These are phyloP conservation scores for Leccinum boreale DNA, from an alignment of 768 basidiomycete genomes.

Conservation along the genomic window DNA sequence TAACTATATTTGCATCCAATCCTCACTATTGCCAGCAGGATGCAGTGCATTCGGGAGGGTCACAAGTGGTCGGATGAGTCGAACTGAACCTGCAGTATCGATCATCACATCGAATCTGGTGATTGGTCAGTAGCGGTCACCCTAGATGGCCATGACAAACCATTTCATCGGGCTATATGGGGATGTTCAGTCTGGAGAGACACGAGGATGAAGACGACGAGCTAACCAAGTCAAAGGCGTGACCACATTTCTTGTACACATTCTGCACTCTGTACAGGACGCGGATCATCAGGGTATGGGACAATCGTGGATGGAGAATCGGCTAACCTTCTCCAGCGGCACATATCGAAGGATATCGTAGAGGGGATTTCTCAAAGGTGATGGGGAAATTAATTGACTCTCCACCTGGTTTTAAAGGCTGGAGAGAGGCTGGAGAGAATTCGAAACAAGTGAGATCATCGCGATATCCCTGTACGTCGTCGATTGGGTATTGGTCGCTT, in stretches of 20 bases:
- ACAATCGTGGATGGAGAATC: slow-evolving; percentile 10
- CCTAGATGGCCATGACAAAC: slow-evolving; percentile 33
- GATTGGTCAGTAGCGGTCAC: slow-evolving; percentile 13
- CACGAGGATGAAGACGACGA: slow-evolving; percentile 11
- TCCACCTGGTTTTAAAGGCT: slow-evolving; percentile 25
- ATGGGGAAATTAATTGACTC: neutral
- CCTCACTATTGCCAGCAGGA: slow-evolving; percentile 81
- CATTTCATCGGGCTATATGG: slow-evolving; percentile 55
- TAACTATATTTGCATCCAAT: slow-evolving; percentile 1
- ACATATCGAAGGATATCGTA: slow-evolving; percentile 46
- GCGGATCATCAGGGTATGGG: slow-evolving; percentile 1
- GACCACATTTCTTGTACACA: slow-evolving; percentile 55
- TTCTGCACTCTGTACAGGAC: slow-evolving; percentile 54
- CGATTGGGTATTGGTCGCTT: slow-evolving; percentile 25
- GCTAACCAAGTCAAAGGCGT: slow-evolving; percentile 52
- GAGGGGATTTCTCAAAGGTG: slow-evolving; percentile 13
- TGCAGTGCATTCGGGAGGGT: slow-evolving; percentile 48
- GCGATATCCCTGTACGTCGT: slow-evolving; percentile 22
- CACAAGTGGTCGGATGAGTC: slow-evolving; percentile 57
- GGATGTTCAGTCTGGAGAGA: slow-evolving; percentile 9
- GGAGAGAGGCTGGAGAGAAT: slow-evolving; percentile 14
- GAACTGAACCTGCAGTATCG: slow-evolving; percentile 69
- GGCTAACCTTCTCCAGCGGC: slow-evolving; percentile 66
- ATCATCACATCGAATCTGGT: slow-evolving; percentile 64
- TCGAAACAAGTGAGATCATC: slow-evolving; percentile 22